Percentiles rank a stretch among this genome's conserved stretches.
These are phyloP conservation scores for Bacterosira constricta DNA, from an alignment of 108 stramenopile genomes.

Conservation along the genomic window DNA sequence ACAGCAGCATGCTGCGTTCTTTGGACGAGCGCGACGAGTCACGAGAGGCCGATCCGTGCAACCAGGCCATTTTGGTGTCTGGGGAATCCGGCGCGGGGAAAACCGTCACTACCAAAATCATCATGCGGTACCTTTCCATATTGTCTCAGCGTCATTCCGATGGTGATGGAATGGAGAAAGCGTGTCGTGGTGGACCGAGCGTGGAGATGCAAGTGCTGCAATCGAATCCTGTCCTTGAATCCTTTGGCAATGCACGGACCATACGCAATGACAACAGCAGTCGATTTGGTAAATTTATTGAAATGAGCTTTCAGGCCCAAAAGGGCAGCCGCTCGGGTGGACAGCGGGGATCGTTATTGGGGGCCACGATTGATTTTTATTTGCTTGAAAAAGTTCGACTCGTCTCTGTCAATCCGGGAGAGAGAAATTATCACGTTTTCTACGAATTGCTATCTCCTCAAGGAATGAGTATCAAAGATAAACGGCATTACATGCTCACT, in stretches of 20 bases:
- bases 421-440: constrained; percentile 95
- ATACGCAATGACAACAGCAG: constrained; percentile 90
- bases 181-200: constrained; percentile 28
- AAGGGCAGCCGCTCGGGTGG: constrained; percentile 41
- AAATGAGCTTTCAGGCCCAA: constrained; percentile 67
- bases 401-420: constrained; percentile 69
- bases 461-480: constrained; percentile 40
- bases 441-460: constrained; percentile 81
- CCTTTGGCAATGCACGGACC: constrained; percentile 93
- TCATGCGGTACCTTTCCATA: constrained; percentile 84
- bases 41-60: constrained; percentile 14
- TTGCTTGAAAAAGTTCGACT: constrained; percentile 87
- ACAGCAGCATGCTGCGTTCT: constrained; percentile 64
- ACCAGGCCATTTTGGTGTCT: constrained; percentile 73
- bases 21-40: constrained; percentile 46
- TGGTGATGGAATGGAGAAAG: constrained; percentile 50
- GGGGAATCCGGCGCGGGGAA: constrained; percentile 89
- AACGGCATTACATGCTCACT: constrained; percentile 38
- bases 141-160: constrained; percentile 53
- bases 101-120: constrained; percentile 88
- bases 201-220: constrained; percentile 86
- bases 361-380: constrained; percentile 81
- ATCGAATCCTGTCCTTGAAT: constrained; percentile 90
- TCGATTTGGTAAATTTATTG: constrained; percentile 97
- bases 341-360: constrained; percentile 56